Evolutionary conservation across 2,329 filamentous ascomycete species (phyloP).

Genomic region (Colletotrichum truncatum): DNA sequence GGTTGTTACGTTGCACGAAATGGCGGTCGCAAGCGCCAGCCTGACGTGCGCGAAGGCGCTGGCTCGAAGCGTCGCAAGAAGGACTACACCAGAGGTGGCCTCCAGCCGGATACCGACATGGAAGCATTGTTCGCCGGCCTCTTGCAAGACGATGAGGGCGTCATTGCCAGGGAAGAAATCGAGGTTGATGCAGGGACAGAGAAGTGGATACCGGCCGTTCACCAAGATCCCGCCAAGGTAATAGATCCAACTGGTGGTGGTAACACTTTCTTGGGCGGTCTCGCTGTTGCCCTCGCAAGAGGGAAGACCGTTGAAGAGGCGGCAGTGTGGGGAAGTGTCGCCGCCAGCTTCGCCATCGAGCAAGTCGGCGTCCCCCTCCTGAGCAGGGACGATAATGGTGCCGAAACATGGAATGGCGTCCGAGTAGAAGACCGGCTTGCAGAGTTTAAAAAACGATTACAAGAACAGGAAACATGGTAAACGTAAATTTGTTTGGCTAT

Average conservation of each 20-base stretch:
- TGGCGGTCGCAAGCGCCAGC: constrained; percentile 59
- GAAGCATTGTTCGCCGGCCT: constrained; percentile 68
- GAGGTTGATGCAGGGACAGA: constrained; percentile 72
- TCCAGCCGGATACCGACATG: constrained; percentile 71
- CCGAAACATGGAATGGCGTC: constrained; percentile 71
- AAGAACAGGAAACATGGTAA: not conserved
- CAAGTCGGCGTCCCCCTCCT: constrained; percentile 85
- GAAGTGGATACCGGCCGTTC: constrained; percentile 83
- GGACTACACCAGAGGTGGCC: constrained; percentile 56
- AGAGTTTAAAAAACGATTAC: constrained; percentile 56
- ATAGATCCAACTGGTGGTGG: constrained; percentile 95
- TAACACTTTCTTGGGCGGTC: constrained; percentile 82
- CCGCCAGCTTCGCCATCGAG: constrained; percentile 93
- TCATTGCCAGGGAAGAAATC: constrained; percentile 65
- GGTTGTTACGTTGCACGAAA: constrained; percentile 74
- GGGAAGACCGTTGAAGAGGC: constrained; percentile 73
- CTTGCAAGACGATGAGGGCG: constrained; percentile 61
- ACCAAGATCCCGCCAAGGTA: constrained; percentile 64
- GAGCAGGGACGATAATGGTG: constrained; percentile 49
- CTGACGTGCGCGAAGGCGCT: constrained; percentile 33
- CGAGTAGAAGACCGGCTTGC: constrained; percentile 60
- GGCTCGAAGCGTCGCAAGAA: constrained; percentile 50
- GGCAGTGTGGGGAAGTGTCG: constrained; percentile 80
- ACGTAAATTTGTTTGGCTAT: not conserved
- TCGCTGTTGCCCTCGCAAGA: constrained; percentile 67